Percentiles rank a stretch among this genome's conserved stretches.
These are phyloP conservation scores for Papiliotrema flavescens DNA, from an alignment of 1,284 basidiomycete genomes.

Conservation along the genomic window DNA sequence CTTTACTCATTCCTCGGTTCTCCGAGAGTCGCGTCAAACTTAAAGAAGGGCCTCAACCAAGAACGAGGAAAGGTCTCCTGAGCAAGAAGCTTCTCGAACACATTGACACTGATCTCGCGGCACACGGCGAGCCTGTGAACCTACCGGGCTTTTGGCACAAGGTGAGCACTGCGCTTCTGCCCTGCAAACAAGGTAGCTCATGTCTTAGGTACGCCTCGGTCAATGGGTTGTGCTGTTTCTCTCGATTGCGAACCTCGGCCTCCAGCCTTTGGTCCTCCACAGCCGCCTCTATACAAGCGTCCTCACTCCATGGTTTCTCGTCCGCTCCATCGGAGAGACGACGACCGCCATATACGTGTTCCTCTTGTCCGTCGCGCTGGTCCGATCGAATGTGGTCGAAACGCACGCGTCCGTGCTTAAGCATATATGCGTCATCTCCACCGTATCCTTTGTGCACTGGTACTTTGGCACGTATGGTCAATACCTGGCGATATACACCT, in stretches of 20 bases:
- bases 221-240: too few relatives aligned
- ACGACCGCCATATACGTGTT: too few relatives aligned
- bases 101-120: slow-evolving; percentile 1
- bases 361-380: too few relatives aligned
- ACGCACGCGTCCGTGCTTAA: neutral
- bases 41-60: slow-evolving; percentile 1
- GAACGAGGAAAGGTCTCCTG: slow-evolving; percentile 6
- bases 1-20: neutral
- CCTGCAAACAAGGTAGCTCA: too few relatives aligned
- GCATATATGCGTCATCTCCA: slow-evolving; percentile 16
- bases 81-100: neutral
- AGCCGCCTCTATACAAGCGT: neutral
- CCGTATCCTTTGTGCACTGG: slow-evolving; percentile 10
- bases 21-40: neutral
- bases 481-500: slow-evolving; percentile 12
- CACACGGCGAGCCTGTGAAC: slow-evolving; percentile 21
- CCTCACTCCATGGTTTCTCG: too few relatives aligned
- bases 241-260: neutral
- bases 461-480: slow-evolving; percentile 25
- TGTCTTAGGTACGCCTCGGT: too few relatives aligned
- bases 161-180: too few relatives aligned
- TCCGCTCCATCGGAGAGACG: too few relatives aligned
- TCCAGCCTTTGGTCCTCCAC: neutral
- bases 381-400: too few relatives aligned
- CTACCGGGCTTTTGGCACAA: neutral